phyloP scores from a whole-genome alignment of 2,329 filamentous ascomycete genomes.

The Epichloe aotearoae region DNA sequence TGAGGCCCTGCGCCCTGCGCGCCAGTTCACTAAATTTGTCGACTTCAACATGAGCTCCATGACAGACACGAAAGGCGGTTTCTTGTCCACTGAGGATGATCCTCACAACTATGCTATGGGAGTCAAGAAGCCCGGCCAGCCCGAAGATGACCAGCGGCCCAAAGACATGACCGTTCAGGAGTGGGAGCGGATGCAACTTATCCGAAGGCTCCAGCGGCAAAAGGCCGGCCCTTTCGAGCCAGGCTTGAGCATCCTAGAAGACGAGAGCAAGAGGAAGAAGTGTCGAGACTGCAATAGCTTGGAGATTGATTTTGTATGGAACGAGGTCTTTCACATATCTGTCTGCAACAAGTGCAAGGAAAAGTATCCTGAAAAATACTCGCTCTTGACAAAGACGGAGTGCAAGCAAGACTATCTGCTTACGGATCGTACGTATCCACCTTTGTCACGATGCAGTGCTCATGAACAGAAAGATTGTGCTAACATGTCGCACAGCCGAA shows the following conservation, averaged over 20 bases:
- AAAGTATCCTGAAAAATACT: slow-evolving; percentile 82
- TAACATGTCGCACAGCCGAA: slow-evolving; percentile 47
- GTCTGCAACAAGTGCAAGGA: slow-evolving; percentile 84
- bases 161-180: slow-evolving; percentile 80
- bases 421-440: slow-evolving; percentile 58
- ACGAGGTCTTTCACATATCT: slow-evolving; percentile 62
- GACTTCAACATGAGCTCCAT: slow-evolving; percentile 98
- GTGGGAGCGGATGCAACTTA: slow-evolving; percentile 74
- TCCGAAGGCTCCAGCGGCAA: slow-evolving; percentile 57
- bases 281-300: slow-evolving; percentile 72
- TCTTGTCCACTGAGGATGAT: slow-evolving; percentile 82
- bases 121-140: slow-evolving; percentile 24
- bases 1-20: slow-evolving; percentile 54
- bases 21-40: slow-evolving; percentile 87
- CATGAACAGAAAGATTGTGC: neutral
- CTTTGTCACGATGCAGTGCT: too few relatives aligned
- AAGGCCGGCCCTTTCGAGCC: slow-evolving; percentile 81
- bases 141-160: slow-evolving; percentile 48
- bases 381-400: slow-evolving; percentile 90
- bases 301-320: slow-evolving; percentile 94
- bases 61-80: slow-evolving; percentile 95
- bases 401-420: slow-evolving; percentile 89
- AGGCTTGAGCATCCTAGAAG: slow-evolving; percentile 60
- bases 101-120: slow-evolving; percentile 68
- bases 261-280: slow-evolving; percentile 51